Evolutionary conservation across 768 basidiomycete genomes (phyloP).

Genomic region (Collybia sp.): DNA sequence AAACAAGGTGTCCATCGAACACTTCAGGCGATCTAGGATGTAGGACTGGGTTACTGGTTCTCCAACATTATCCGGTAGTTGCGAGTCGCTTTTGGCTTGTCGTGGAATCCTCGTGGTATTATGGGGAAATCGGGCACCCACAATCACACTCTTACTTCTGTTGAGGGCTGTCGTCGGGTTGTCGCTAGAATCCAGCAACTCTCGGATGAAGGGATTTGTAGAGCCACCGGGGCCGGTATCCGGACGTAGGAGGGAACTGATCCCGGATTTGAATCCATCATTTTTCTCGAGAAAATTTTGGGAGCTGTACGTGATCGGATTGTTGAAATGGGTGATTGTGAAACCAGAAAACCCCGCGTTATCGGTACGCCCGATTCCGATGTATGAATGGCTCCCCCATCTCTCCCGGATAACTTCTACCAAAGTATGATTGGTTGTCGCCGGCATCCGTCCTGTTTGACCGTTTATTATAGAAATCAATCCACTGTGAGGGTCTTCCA

Average conservation of each 20-base stretch:
- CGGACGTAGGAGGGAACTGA: conserved; percentile 28
- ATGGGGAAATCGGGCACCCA: conserved; percentile 84
- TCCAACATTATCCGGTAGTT: conserved; percentile 41
- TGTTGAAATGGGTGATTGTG: no score
- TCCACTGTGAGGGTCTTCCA: conserved; percentile 75
- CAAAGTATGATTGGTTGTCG: background rate
- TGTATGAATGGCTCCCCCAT: no score
- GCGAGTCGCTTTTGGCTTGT: conserved; percentile 15
- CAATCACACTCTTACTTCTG: conserved; percentile 72
- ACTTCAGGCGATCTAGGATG: no score
- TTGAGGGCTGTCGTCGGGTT: conserved; percentile 78
- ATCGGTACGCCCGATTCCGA: no score
- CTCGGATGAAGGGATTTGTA: conserved; percentile 67
- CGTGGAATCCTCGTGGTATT: conserved; percentile 51
- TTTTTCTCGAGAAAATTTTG: no score
- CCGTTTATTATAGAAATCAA: conserved; percentile 61
- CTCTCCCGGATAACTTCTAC: no score
- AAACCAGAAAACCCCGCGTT: no score
- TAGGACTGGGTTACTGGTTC: no score
- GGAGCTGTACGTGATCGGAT: no score
- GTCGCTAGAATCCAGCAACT: conserved; percentile 74
- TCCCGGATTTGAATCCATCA: no score
- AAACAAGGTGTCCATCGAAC: no score
- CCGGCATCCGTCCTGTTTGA: conserved; percentile 39
- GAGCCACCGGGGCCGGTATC: conserved; percentile 73